A percentile compares a stretch with the other conserved stretches of the same genome.
Conservation (phyloP, 163 green algal genomes). For the Chlorella variabilis region DNA sequence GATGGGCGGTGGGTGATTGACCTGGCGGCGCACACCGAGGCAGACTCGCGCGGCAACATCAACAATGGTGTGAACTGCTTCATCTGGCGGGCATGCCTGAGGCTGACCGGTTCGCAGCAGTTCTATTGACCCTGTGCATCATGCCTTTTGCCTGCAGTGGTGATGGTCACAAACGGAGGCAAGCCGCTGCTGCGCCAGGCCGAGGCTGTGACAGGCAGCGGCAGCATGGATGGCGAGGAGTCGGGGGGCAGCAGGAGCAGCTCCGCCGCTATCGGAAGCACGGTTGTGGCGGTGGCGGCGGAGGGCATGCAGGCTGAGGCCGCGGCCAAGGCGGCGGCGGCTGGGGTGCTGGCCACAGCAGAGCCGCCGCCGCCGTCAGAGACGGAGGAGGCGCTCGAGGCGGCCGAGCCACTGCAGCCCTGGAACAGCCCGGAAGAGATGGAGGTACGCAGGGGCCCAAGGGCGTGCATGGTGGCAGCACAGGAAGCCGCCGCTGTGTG, state of each 20-base stretch:
- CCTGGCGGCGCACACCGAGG: constrained; percentile 18
- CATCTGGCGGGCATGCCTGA: too few relatives aligned
- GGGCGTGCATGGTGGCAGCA: too few relatives aligned
- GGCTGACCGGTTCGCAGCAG: too few relatives aligned
- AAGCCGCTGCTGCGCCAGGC: constrained; percentile 2
- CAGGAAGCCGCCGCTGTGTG: too few relatives aligned
- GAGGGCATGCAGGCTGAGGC: background rate
- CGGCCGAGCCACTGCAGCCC: background rate
- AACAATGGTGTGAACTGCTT: too few relatives aligned
- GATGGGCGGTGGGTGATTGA: constrained; percentile 48
- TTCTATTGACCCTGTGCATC: too few relatives aligned
- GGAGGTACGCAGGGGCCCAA: background rate
- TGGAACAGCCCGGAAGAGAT: constrained; percentile 18
- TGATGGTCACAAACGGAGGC: constrained; percentile 2
- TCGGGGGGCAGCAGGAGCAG: background rate
- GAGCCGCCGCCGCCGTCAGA: background rate
- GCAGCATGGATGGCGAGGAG: background rate
- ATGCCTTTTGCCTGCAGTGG: too few relatives aligned
- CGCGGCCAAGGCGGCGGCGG: background rate
- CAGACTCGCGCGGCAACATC: constrained; percentile 40
- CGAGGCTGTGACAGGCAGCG: background rate
- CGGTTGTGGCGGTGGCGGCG: background rate
- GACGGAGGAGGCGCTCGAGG: background rate
- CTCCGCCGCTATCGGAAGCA: background rate
- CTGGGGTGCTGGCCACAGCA: constrained; percentile 1